A percentile compares a stretch with the other conserved stretches of the same genome.
These are phyloP conservation scores for Anthoceros angustus DNA, from an alignment of 225 moss, liverwort and hornwort species.

Conservation along the genomic window DNA sequence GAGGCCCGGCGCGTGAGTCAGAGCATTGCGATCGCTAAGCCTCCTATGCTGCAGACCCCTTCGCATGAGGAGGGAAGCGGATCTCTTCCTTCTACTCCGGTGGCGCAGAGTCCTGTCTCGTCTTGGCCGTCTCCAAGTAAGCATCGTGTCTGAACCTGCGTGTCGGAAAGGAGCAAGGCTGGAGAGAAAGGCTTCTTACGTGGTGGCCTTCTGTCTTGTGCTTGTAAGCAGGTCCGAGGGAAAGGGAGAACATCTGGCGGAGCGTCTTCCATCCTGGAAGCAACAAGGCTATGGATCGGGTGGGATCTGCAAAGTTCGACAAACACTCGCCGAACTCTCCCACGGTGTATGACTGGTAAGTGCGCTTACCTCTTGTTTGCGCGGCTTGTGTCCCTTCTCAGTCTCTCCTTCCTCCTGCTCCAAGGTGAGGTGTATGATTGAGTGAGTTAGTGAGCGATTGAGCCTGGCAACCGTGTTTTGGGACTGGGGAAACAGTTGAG, in stretches of 20 bases:
- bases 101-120: slow-evolving; percentile 14
- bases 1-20: slow-evolving; percentile 45
- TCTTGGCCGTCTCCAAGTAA: slow-evolving; percentile 10
- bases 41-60: slow-evolving; percentile 27
- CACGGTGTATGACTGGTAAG: slow-evolving; percentile 49
- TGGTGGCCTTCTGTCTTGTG: slow-evolving; percentile 16
- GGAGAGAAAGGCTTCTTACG: slow-evolving; percentile 5
- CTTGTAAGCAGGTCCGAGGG: slow-evolving; percentile 16
- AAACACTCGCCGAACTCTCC: slow-evolving; percentile 31
- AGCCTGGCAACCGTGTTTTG: background rate
- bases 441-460: background rate
- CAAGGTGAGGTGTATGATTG: background rate
- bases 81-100: slow-evolving; percentile 32
- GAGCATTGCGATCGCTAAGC: slow-evolving; percentile 46
- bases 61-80: slow-evolving; percentile 36
- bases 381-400: background rate
- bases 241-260: slow-evolving; percentile 36
- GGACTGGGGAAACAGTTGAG: background rate
- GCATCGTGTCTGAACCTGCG: background rate
- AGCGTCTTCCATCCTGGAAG: slow-evolving; percentile 44
- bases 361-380: background rate
- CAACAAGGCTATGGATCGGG: slow-evolving; percentile 23
- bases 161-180: no score
- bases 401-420: background rate
- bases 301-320: slow-evolving; percentile 32